Evolutionary conservation across 192 early-diverging fungal species (phyloP).

Genomic region (Ambispora gerdemannii): DNA sequence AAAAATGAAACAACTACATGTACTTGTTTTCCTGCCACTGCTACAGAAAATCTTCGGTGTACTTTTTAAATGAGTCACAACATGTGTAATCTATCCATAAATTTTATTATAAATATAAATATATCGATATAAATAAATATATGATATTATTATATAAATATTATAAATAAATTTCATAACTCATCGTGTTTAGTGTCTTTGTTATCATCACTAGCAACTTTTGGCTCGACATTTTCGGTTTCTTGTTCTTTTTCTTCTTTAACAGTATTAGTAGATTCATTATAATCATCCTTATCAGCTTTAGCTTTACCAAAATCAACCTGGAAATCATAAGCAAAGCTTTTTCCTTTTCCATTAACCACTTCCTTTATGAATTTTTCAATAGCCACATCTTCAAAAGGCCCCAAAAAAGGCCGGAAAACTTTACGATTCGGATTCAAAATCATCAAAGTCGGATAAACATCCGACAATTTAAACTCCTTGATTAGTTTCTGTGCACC

Average conservation of each 20-base stretch:
- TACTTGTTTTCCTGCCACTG: too few species aligned
- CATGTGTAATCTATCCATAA: too few species aligned
- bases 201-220: too few species aligned
- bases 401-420: constrained; percentile 58
- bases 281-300: constrained; percentile 1
- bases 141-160: too few species aligned
- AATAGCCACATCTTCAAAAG: constrained; percentile 55
- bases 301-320: constrained; percentile 21
- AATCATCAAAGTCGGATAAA: constrained; percentile 56
- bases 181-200: too few species aligned
- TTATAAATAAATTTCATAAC: too few species aligned
- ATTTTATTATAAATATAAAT: too few species aligned
- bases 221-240: constrained; percentile 10
- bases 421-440: constrained; percentile 56
- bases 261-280: too few species aligned
- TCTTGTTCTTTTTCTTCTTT: constrained; percentile 5
- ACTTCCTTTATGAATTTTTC: constrained; percentile 54
- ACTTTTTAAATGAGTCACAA: too few species aligned
- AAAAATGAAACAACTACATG: too few species aligned
- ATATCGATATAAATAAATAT: too few species aligned
- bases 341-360: constrained; percentile 39
- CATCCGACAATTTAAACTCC: constrained; percentile 56
- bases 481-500: constrained; percentile 43
- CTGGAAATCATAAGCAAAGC: constrained; percentile 46
- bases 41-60: too few species aligned